A percentile compares a stretch with the other conserved stretches of the same genome.
Evolutionary conservation across 441 rosid species (phyloP).

Genomic region (Pelargonium australe): DNA sequence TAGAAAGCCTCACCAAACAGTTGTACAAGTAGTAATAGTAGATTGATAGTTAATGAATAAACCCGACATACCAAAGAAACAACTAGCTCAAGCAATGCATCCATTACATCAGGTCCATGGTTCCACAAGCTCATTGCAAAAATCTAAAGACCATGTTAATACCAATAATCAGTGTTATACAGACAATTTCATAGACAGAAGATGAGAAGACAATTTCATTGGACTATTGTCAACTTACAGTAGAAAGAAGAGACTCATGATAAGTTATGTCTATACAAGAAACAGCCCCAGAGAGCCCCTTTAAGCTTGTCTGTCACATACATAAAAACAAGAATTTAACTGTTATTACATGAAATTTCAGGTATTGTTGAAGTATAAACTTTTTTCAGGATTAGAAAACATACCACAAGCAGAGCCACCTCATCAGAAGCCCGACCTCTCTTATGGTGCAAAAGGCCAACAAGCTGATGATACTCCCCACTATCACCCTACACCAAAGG

Average conservation of each 20-base stretch:
- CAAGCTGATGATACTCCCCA: conserved; percentile 50
- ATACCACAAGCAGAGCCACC: conserved; percentile 69
- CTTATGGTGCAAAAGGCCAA: conserved; percentile 49
- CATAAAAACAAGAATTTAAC: conserved; percentile 4
- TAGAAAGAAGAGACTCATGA: conserved; percentile 54
- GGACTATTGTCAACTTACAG: conserved; percentile 40
- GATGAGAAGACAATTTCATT: neutral
- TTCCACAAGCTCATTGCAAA: conserved; percentile 74
- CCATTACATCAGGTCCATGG: conserved; percentile 56
- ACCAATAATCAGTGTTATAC: neutral
- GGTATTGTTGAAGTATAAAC: neutral
- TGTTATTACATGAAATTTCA: neutral
- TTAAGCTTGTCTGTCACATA: conserved; percentile 48
- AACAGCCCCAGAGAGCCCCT: conserved; percentile 55
- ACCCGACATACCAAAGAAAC: conserved; percentile 49
- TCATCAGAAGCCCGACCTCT: conserved; percentile 41
- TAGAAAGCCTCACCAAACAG: neutral
- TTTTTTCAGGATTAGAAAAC: conserved; percentile 5
- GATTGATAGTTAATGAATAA: neutral
- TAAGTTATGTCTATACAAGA: conserved; percentile 45
- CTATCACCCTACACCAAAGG: conserved; percentile 45
- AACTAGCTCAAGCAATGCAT: conserved; percentile 58
- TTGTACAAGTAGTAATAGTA: neutral
- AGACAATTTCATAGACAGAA: neutral
- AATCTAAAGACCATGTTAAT: conserved; percentile 33